These are phyloP conservation scores for Anisogramma anomala DNA, from an alignment of 2,329 filamentous ascomycete species.

Conservation along the genomic window DNA sequence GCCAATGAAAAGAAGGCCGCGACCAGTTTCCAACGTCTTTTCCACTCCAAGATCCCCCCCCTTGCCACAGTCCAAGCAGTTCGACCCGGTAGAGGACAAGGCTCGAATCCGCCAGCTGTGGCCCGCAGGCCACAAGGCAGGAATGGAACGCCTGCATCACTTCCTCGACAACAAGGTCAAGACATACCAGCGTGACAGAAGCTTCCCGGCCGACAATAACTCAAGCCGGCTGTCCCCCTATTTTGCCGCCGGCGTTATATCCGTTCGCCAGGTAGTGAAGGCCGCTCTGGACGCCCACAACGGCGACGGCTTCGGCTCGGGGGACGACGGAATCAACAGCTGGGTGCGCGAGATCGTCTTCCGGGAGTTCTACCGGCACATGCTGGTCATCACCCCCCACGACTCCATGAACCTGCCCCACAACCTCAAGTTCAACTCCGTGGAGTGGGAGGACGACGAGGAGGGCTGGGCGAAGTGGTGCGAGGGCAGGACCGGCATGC, in stretches of 20 bases:
- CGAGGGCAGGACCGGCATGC: constrained; percentile 49
- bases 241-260: constrained; percentile 22
- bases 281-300: constrained; percentile 9
- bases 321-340: constrained; percentile 13
- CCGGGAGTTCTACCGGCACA: constrained; percentile 21
- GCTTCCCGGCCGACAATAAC: constrained; percentile 23
- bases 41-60: constrained; percentile 20
- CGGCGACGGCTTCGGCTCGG: constrained; percentile 6
- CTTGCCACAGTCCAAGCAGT: constrained; percentile 23
- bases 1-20: constrained; percentile 23
- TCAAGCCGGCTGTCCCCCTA: constrained; percentile 25
- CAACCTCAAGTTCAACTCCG: constrained; percentile 57
- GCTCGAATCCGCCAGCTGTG: constrained; percentile 25
- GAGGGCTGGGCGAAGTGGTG: constrained; percentile 50
- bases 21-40: constrained; percentile 18
- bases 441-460: constrained; percentile 53
- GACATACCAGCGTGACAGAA: constrained; percentile 23
- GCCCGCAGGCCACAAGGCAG: constrained; percentile 25
- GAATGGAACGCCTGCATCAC: constrained; percentile 20
- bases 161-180: constrained; percentile 23
- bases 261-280: constrained; percentile 17
- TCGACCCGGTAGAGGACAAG: constrained; percentile 21
- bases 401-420: constrained; percentile 59
- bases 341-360: constrained; percentile 21
- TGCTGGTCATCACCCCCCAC: constrained; percentile 17